Evolutionary conservation across 257 asterid genomes (phyloP).

Genomic region (Fraxinus pennsylvanica): DNA sequence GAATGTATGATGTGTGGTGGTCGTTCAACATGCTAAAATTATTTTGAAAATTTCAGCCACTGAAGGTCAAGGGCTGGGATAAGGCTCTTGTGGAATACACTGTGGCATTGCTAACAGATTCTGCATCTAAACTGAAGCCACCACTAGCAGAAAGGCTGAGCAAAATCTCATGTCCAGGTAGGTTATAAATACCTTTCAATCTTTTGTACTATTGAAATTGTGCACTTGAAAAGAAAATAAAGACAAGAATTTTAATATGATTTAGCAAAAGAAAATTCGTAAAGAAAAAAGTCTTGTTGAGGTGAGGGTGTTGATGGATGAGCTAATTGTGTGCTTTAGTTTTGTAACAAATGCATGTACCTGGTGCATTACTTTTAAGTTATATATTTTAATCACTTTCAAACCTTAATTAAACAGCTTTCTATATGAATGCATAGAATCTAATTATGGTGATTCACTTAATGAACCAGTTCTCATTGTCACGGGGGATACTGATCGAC

Average conservation of each 20-base stretch:
- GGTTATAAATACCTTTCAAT: constrained; percentile 40
- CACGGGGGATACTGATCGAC: constrained; percentile 90
- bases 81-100: constrained; percentile 80
- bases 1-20: background rate
- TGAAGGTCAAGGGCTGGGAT: constrained; percentile 93
- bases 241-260: background rate
- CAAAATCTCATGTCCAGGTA: constrained; percentile 93
- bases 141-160: constrained; percentile 57
- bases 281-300: background rate
- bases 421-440: constrained; percentile 16
- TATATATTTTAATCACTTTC: background rate
- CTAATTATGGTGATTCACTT: constrained; percentile 25
- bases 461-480: constrained; percentile 66
- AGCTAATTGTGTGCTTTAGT: constrained; percentile 4
- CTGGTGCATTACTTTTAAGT: background rate
- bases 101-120: constrained; percentile 69
- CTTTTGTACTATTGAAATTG: constrained; percentile 14
- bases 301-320: constrained; percentile 1
- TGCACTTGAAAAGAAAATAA: constrained; percentile 6
- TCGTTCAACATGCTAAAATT: constrained; percentile 17
- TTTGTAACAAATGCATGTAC: too few species aligned
- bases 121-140: constrained; percentile 50
- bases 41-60: constrained; percentile 52
- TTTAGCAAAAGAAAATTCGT: background rate
- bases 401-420: background rate